Base-by-base conservation (phyloP, 1,139 yeast species). In the Saccharomycopsis hybrid region DNA sequence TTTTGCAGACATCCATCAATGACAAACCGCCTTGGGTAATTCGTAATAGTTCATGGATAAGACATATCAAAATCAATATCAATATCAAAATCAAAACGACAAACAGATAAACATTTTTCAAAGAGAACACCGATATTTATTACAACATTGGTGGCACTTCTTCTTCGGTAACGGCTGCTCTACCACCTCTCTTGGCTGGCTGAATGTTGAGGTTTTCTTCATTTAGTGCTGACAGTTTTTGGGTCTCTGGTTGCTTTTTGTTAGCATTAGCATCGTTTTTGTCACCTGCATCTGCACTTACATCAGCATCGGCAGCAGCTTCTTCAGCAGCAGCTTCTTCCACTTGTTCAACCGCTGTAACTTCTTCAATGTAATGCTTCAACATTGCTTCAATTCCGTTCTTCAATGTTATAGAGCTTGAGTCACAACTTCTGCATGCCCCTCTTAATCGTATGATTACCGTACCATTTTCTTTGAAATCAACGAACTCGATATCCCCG, bases 381-480 rank as follows among this genome's bases (percentile, higher is more conserved):
- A 85, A 68, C 94, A 85, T 85, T 47, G 86, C 80, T 63, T 85
- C 92, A 54, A 85, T 85, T 31, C 94, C 94, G 59, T 82, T 80
- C 59, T 84, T 85, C 62, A 85, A 72, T 0, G 94, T 85, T 31
- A 82, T 82, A 45, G 84, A 79, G 52, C 87, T 80, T 1, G 87
- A 79, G 51, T 85, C 87, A 63, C 94, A 85, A 29, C 86, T 77
- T 60, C 88, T 76, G 65, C 94, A 85, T 1, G 94, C 92, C 38
- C 94, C 94, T 62, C 80, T 80, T 51, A 85, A 68, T 60, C 76
- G 77, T 57, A 85, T 70, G 57, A 71, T 76, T 1, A 85, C 92
- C 0, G 80, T 79, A 1, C 94, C 92, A 3, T 76, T 66, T 40
- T 73, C 74, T 46, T 75, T 76, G 62, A 82, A 84, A 2, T 71